These are phyloP conservation scores for Sporisorium sorghi DNA, from an alignment of 1,284 basidiomycete genomes.

Conservation along the genomic window DNA sequence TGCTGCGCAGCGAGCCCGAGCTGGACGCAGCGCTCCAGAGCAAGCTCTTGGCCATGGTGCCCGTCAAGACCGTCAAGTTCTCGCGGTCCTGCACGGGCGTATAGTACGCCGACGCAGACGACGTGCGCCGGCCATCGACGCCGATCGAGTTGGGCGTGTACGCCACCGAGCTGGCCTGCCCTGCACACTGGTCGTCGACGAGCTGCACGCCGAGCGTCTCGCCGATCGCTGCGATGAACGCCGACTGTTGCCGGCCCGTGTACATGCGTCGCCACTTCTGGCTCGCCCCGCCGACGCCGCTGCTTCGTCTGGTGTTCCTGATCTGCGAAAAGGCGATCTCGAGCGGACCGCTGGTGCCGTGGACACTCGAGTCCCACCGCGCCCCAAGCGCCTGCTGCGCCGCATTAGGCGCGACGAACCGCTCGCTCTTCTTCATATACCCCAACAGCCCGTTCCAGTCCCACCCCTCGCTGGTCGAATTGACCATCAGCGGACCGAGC, in stretches of 20 bases:
- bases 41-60: conserved; percentile 67
- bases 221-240: conserved; percentile 73
- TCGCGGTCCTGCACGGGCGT: conserved; percentile 71
- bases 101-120: conserved; percentile 72
- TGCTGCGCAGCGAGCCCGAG: conserved; percentile 38
- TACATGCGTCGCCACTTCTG: conserved; percentile 72
- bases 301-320: conserved; percentile 57
- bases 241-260: conserved; percentile 74
- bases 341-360: conserved; percentile 74
- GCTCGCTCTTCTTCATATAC: conserved; percentile 75
- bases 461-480: conserved; percentile 70
- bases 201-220: conserved; percentile 73
- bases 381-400: conserved; percentile 73
- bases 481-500: conserved; percentile 73
- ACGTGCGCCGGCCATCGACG: conserved; percentile 43
- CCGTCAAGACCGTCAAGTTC: conserved; percentile 75
- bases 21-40: conserved; percentile 37
- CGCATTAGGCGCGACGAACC: conserved; percentile 74
- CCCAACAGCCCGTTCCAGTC: conserved; percentile 74
- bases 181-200: conserved; percentile 74
- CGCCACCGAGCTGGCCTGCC: conserved; percentile 74
- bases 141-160: conserved; percentile 71
- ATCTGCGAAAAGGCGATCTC: conserved; percentile 71
- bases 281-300: conserved; percentile 5
- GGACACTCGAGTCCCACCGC: conserved; percentile 71